Evolutionary conservation across 768 basidiomycete genomes (phyloP).

Genomic region (Jaapia argillacea): DNA sequence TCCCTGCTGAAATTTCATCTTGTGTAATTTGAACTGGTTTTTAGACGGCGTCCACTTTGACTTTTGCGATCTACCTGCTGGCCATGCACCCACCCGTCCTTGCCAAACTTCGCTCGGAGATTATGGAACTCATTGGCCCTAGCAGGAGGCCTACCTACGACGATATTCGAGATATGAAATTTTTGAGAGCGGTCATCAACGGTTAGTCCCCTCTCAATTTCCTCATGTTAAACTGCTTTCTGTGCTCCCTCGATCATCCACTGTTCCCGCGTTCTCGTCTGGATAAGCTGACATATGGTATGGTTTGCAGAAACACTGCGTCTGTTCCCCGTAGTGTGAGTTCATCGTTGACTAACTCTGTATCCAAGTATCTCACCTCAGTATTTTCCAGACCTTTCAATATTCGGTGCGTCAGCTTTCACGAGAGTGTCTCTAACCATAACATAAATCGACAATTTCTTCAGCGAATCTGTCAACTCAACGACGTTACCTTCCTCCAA

Average conservation of each 20-base stretch:
- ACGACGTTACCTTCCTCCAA: slow-evolving; percentile 18
- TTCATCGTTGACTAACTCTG: no score
- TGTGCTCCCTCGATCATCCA: no score
- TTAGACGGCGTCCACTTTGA: slow-evolving; percentile 35
- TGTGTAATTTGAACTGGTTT: neutral
- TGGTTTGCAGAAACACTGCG: slow-evolving; percentile 36
- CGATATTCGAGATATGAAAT: slow-evolving; percentile 48
- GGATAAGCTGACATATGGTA: no score
- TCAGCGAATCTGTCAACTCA: no score
- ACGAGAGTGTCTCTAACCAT: slow-evolving; percentile 8
- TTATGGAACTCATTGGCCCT: slow-evolving; percentile 34
- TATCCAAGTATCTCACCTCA: no score
- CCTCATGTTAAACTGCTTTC: neutral
- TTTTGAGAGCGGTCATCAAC: slow-evolving; percentile 47
- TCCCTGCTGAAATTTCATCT: neutral
- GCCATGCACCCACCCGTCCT: slow-evolving; percentile 39
- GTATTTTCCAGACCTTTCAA: no score
- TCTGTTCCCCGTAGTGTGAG: slow-evolving; percentile 40
- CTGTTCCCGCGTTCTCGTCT: no score
- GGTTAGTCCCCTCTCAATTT: slow-evolving; percentile 19
- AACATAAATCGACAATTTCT: no score
- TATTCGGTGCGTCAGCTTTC: slow-evolving; percentile 22
- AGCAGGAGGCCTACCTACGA: slow-evolving; percentile 39
- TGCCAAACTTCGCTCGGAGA: slow-evolving; percentile 37
- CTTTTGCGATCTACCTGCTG: slow-evolving; percentile 45